Percentiles rank a stretch among this genome's conserved stretches.
Conservation (phyloP, 345 rosid genomes). For the Heritiera littoralis region DNA sequence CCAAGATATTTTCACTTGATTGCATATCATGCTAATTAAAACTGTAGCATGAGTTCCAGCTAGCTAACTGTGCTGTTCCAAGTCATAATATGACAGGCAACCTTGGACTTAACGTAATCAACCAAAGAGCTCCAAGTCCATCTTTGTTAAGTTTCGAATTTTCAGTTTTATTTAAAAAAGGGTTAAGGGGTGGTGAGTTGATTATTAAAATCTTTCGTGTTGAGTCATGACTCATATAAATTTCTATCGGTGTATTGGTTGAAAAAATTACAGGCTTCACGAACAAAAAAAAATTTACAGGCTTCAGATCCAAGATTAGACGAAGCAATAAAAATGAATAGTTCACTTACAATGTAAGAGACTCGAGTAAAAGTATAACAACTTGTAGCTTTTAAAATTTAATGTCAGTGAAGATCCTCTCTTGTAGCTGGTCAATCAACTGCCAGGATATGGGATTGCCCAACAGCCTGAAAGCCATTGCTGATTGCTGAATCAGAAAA, state of each 20-base stretch:
- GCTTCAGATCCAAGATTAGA: neutral
- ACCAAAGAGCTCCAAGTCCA: no score
- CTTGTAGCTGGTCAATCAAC: conserved; percentile 16
- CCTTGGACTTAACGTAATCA: no score
- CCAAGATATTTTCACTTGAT: neutral
- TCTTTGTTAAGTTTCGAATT: no score
- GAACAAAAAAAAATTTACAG: no score
- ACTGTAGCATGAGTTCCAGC: neutral
- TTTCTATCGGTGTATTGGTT: neutral
- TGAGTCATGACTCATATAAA: neutral
- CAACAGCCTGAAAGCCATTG: neutral
- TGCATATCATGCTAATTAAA: neutral
- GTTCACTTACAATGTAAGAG: neutral
- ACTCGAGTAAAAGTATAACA: neutral
- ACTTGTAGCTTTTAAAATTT: neutral
- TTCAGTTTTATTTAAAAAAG: no score
- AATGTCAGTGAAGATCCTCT: neutral
- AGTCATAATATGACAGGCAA: neutral
- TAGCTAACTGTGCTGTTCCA: conserved; percentile 6
- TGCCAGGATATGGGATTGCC: no score
- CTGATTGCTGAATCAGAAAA: neutral
- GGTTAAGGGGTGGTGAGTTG: neutral
- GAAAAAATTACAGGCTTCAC: no score
- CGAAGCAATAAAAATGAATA: neutral
- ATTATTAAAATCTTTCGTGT: neutral